Evolutionary conservation across 306 rosid species (phyloP).

Genomic region (Abrus pulchellus): DNA sequence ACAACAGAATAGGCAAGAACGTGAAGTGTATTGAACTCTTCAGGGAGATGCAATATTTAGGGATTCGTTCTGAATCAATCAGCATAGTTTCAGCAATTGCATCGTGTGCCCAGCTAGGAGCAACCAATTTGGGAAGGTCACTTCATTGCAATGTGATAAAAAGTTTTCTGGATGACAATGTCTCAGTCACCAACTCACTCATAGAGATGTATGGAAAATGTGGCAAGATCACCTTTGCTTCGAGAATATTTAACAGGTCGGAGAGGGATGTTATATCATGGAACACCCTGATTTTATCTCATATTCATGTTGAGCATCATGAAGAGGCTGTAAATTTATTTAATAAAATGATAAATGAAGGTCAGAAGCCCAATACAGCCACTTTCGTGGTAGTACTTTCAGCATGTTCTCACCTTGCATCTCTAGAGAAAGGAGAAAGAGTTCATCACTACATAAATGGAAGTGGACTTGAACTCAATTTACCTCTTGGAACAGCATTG

Average conservation of each 20-base stretch:
- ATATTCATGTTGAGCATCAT: constrained; percentile 55
- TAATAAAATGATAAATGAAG: constrained; percentile 63
- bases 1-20: constrained; percentile 55
- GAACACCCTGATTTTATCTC: constrained; percentile 80
- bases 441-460: constrained; percentile 62
- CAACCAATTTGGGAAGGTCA: constrained; percentile 64
- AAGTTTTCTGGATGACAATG: constrained; percentile 52
- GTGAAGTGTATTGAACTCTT: constrained; percentile 63
- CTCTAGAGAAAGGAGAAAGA: constrained; percentile 63
- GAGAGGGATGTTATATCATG: constrained; percentile 64
- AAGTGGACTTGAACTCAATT: constrained; percentile 59
- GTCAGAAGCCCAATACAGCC: constrained; percentile 61
- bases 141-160: constrained; percentile 69
- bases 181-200: constrained; percentile 64
- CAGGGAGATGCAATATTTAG: constrained; percentile 62
- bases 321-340: constrained; percentile 63
- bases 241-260: constrained; percentile 59
- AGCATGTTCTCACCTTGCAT: constrained; percentile 76
- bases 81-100: constrained; percentile 64
- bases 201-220: constrained; percentile 81
- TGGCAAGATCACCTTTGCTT: constrained; percentile 56
- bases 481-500: constrained; percentile 73
- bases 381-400: constrained; percentile 70
- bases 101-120: constrained; percentile 63
- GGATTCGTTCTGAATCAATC: constrained; percentile 58